Percentiles rank a stretch among this genome's conserved stretches.
These are phyloP conservation scores for Euphorbia schlechtendalii DNA, from an alignment of 441 rosid species.

Conservation along the genomic window DNA sequence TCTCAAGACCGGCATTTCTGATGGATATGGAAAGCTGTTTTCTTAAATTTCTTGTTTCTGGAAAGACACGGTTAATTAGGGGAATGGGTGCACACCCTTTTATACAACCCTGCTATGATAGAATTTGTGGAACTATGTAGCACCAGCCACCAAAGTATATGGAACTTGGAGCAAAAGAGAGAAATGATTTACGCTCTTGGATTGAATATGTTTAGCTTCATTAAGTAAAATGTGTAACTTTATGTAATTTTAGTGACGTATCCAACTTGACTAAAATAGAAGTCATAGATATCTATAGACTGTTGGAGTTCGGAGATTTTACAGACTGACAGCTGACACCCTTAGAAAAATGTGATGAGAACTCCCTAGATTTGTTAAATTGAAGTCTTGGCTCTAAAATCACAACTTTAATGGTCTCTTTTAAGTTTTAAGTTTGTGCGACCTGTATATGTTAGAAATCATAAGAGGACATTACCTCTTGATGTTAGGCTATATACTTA, in stretches of 20 bases:
- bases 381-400: neutral
- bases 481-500: neutral
- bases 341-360: neutral
- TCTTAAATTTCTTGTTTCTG: neutral
- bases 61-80: neutral
- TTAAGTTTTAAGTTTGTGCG: neutral
- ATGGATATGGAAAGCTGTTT: constrained; percentile 1
- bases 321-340: neutral
- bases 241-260: neutral
- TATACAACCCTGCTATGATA: neutral
- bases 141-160: neutral
- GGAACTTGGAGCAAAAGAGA: neutral
- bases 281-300: neutral
- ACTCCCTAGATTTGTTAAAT: neutral
- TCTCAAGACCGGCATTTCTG: neutral
- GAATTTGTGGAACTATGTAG: neutral
- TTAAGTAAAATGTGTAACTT: neutral
- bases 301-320: neutral
- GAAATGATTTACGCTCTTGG: neutral
- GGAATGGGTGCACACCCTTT: neutral
- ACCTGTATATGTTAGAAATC: neutral
- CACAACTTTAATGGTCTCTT: neutral
- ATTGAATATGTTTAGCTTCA: neutral
- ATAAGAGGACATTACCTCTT: neutral
- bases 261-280: neutral